Evolutionary conservation across 164 flowering plant genomes (phyloP), one percentile per base, ranked within the genome.

Genomic region (Sextonia rubra): DNA sequence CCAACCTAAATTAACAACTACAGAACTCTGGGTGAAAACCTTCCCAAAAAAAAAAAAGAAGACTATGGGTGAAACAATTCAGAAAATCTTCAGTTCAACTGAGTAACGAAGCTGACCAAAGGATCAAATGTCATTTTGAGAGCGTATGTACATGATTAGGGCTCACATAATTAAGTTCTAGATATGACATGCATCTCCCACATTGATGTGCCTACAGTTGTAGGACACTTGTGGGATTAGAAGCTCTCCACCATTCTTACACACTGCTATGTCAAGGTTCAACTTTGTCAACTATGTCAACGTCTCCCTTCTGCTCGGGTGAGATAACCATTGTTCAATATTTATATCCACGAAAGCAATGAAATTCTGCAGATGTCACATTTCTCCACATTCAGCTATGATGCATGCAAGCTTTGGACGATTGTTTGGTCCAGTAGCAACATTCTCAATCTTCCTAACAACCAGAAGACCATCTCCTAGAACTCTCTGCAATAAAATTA

Each of bases 401-500:
- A 87, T 83, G 58, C 95, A 89, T 0, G 94, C 85, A 76, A 96
- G 85, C 78, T 96, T 96, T 32, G 99, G 99, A 61, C 91, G 85
- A 74, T 89, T 96, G 86, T 91, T 90, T 14, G 95, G 95, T 77
- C 99, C 98, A 17, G 90, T 84, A 11, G 97, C 97, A 66, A 93
- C 98, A 75, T 91, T 96, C 86, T 93, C 98, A 30, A 96, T 93
- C 87, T 93, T 96, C 82, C 99, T 85, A 47, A 96, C 81, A 1
- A 91, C 97, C 84, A 96, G 75, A 60, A 96, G 95, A 69, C 99
- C 97, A 74, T 96, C 99, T 73, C 97, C 99, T 44, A 96, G 85
- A 70, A 96, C 99, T 76, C 97, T 88, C 98, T 95, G 83, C 81
- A 81, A 66, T 32, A 72, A 30, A 30, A 11, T n/a, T n/a, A 32